phyloP scores from a whole-genome alignment of 345 rosid species.

The Capsella bursapastoris region DNA sequence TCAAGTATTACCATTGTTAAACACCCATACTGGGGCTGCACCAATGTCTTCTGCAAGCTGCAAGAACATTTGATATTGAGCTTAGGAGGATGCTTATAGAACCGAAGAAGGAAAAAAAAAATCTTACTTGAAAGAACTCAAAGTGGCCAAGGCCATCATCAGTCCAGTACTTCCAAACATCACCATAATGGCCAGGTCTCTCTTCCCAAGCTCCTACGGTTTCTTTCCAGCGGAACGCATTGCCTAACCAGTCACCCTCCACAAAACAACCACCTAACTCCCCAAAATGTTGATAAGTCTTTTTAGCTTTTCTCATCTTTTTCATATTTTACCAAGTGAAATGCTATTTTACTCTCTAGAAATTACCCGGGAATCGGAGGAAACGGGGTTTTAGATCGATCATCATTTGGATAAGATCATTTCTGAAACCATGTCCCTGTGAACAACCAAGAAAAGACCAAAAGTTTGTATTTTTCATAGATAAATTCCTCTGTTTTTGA shows the following conservation, averaged over 20 bases:
- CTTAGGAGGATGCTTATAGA: neutral
- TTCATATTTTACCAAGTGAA: neutral
- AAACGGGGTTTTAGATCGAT: slow-evolving; percentile 36
- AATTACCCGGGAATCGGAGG: slow-evolving; percentile 40
- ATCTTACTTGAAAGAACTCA: slow-evolving; percentile 76
- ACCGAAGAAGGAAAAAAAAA: neutral
- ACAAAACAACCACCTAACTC: slow-evolving; percentile 87
- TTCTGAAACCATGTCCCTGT: slow-evolving; percentile 43
- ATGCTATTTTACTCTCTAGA: neutral
- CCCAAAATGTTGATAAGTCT: neutral
- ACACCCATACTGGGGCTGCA: slow-evolving; percentile 84
- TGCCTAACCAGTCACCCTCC: slow-evolving; percentile 83
- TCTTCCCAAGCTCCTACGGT: slow-evolving; percentile 93
- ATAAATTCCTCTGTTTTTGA: neutral
- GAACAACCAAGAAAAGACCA: slow-evolving; percentile 10
- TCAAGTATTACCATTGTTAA: slow-evolving; percentile 69
- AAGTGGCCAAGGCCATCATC: slow-evolving; percentile 88
- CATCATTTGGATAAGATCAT: slow-evolving; percentile 39
- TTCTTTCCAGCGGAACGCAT: slow-evolving; percentile 93
- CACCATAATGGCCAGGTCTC: slow-evolving; percentile 91
- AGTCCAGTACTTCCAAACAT: slow-evolving; percentile 94
- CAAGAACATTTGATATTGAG: slow-evolving; percentile 30
- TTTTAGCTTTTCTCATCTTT: neutral
- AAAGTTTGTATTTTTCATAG: too few species aligned
- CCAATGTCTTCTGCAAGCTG: slow-evolving; percentile 87